Base-by-base conservation (phyloP, 495 filamentous ascomycete genomes). In the Penicillium canariense region DNA sequence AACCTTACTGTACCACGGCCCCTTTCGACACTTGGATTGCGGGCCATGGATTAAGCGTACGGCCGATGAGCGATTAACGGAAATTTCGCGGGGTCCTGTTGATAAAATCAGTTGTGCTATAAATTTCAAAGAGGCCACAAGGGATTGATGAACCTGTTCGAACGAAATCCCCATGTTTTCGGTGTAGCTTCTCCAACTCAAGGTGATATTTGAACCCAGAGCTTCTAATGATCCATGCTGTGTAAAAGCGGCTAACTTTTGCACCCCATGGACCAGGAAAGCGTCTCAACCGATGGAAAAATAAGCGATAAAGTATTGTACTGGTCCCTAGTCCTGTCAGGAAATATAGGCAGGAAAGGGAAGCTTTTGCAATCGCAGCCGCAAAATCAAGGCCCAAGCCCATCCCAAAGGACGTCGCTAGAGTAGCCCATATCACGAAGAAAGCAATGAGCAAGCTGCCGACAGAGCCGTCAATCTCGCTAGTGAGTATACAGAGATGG, bases 231-330 rank as follows among this genome's bases (percentile, higher is more conserved):
- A 60, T 73, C 66, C 60, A 67, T 75, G n/a, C 26, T 9, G 48
- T 47, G 14, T 54, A 54, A 6, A 80, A 66, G 25, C 76, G 77
- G 6, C 67, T 68, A 50, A 83, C 54, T 52, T 62, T 54, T 17
- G 77, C 73, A 2, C 55, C n/a, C 18, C 61, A 52, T 1, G 78
- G 76, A 0, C 79, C 80, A 2, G 74, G 74, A 51, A 80, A 81
- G 8, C 53, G 50, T 12, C 71, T 59, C 3, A 81, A 59, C 1
- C 65, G 69, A 61, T 81, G 75, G 48, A 80, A 76, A 40, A 68
- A 73, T 10, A 59, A 15, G 1, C 80, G 72, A 52, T 81, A 82
- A 26, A 74, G 36, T 15, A 70, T 32, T n/a, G 82, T 75, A 59
- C 77, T 82, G 11, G 34, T 23, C 12, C 10, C 20, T 1, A 61